Base-by-base conservation (phyloP, 2,329 filamentous ascomycete genomes). In the Akanthomyces muscarius region DNA sequence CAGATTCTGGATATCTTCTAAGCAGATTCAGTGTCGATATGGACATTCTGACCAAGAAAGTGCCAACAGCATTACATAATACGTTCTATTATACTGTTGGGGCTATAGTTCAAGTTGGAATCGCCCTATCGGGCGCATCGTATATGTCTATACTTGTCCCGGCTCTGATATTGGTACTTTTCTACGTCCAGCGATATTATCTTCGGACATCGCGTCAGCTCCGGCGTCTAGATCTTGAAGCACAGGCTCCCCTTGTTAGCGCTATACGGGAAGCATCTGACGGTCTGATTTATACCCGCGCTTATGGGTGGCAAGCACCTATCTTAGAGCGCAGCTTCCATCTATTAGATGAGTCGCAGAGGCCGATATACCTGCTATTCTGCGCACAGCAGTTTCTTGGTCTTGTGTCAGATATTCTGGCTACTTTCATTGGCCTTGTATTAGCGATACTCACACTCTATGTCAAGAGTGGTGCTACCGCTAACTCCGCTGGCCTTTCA, bases 141-240 rank as follows among this genome's bases (percentile, higher is more conserved):
- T 62, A 62, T 16, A 54, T 62, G 51, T 16, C 52, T 0, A 25
- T 28, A 4, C 8, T 55, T 4, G 18, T 62, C 1, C 60, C 60
- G 14, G n/a, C 8, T 0, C 18, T 56, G 0, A 5, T 56, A 0
- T 33, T 41, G 16, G 21, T n/a, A 4, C 25, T 62, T 0, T 28
- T 18, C n/a, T 50, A 36, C n/a, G 1, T 58, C 1, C 48, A 58
- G 13, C 38, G 16, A 10, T 58, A 33, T 47, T 63, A 33, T 38
- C 61, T 63, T 11, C 33, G 36, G 0, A 59, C 61, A 25, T 63
- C 61, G 10, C 53, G 54, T 11, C 61, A 63, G 10, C 45, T 63
- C 6, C 21, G 61, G 21, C 38, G 8, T 0, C 36, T 63, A 1
- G 38, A 63, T 21, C 13, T 63, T 2, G 61, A 63, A 14, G 5